phyloP scores from a whole-genome alignment of 257 asterid species.

The Knoxia roxburghii region DNA sequence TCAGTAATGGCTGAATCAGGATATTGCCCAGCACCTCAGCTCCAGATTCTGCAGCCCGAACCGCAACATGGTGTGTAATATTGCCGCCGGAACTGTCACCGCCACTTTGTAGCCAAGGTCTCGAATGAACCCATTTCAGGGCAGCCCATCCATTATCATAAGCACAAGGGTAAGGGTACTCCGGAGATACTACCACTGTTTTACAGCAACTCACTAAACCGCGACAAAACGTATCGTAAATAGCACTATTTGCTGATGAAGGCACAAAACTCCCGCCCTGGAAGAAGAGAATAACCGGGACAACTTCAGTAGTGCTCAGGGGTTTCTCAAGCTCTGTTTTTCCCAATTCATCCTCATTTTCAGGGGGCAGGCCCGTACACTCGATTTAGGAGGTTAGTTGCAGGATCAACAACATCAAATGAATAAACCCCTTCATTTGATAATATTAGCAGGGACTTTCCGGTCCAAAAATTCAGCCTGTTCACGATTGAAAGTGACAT shows the following conservation, averaged over 20 bases:
- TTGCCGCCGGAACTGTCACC: conserved; percentile 50
- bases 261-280: conserved; percentile 49
- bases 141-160: conserved; percentile 45
- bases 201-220: conserved; percentile 36
- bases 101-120: conserved; percentile 39
- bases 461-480: conserved; percentile 44
- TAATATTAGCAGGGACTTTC: conserved; percentile 28
- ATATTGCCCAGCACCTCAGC: conserved; percentile 33
- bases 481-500: conserved; percentile 44
- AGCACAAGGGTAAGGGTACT: conserved; percentile 38
- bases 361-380: conserved; percentile 35
- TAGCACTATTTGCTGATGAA: conserved; percentile 45
- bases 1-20: conserved; percentile 40
- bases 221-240: conserved; percentile 45
- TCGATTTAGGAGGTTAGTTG: conserved; percentile 30
- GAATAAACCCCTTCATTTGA: conserved; percentile 43
- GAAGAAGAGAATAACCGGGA: conserved; percentile 36
- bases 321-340: conserved; percentile 37
- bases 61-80: conserved; percentile 34
- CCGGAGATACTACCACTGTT: conserved; percentile 42
- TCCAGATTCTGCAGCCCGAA: conserved; percentile 30
- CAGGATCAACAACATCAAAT: conserved; percentile 35
- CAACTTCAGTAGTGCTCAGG: conserved; percentile 30
- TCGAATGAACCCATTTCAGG: conserved; percentile 38
- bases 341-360: conserved; percentile 28